Conservation (phyloP, 2,329 filamentous ascomycete genomes). For the Salinomyces thailandicus region DNA sequence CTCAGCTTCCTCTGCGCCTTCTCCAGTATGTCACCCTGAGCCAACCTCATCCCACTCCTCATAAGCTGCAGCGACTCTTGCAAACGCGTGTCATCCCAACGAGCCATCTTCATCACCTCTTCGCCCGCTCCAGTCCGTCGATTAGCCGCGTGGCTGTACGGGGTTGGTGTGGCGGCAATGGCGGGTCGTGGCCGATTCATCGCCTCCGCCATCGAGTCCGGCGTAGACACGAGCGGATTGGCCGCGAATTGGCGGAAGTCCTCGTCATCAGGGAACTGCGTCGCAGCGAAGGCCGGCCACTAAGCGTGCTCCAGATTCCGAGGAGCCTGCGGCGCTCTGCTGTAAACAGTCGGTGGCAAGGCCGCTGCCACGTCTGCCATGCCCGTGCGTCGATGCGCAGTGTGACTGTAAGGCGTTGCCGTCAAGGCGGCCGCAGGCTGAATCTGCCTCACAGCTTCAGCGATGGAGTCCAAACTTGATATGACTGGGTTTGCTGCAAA, state of each 20-base stretch:
- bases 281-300: background rate
- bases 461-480: background rate
- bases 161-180: conserved; percentile 1
- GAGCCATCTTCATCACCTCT: background rate
- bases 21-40: background rate
- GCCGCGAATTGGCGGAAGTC: background rate
- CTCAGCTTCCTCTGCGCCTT: background rate
- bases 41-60: background rate
- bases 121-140: background rate
- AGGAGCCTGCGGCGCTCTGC: background rate
- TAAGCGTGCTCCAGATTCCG: background rate
- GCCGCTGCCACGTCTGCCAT: background rate
- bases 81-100: conserved; percentile 4
- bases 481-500: background rate
- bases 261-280: background rate
- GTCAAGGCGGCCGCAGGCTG: background rate
- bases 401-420: background rate
- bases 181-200: background rate
- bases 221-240: background rate
- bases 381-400: background rate
- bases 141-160: conserved; percentile 4
- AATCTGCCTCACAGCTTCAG: background rate
- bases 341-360: background rate
- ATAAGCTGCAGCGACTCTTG: conserved; percentile 3
- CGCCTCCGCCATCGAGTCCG: background rate